These are phyloP conservation scores for Lentinula edodes DNA, from an alignment of 768 basidiomycete genomes.

Conservation along the genomic window DNA sequence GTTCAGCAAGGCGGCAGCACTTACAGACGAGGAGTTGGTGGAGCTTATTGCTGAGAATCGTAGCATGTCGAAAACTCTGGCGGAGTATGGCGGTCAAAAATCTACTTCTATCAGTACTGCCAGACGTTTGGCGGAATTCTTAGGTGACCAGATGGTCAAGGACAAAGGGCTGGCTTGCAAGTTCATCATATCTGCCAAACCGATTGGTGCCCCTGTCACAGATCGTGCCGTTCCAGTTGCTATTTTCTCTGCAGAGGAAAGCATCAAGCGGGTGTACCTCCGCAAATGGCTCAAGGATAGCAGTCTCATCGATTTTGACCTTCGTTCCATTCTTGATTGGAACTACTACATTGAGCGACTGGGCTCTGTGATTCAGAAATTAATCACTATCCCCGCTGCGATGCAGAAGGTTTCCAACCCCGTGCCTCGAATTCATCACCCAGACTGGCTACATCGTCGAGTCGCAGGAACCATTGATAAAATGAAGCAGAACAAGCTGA, in stretches of 20 bases:
- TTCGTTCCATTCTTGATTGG: conserved; percentile 96
- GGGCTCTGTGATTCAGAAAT: conserved; percentile 96
- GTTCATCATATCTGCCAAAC: conserved; percentile 96
- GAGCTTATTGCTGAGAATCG: conserved; percentile 98
- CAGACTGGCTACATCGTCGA: conserved; percentile 93
- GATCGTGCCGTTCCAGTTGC: conserved; percentile 96
- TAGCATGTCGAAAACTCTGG: conserved; percentile 94
- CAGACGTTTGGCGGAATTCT: conserved; percentile 88
- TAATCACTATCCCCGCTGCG: conserved; percentile 98
- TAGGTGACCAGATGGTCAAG: conserved; percentile 98
- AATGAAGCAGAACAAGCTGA: conserved; percentile 97
- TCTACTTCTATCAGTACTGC: conserved; percentile 98
- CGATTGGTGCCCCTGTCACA: conserved; percentile 90
- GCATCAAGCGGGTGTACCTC: conserved; percentile 83
- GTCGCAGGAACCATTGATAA: conserved; percentile 89
- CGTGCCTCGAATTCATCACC: conserved; percentile 91
- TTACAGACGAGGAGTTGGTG: conserved; percentile 89
- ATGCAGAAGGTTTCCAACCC: conserved; percentile 97
- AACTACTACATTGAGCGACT: conserved; percentile 96
- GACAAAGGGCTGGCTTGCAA: conserved; percentile 99
- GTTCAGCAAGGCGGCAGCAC: conserved; percentile 76
- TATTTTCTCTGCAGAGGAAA: conserved; percentile 94
- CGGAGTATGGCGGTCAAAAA: conserved; percentile 95
- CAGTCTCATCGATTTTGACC: conserved; percentile 78
- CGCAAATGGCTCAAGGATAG: conserved; percentile 97